These are phyloP conservation scores for Chondrostereum purpureum DNA, from an alignment of 1,284 basidiomycete genomes.

Conservation along the genomic window DNA sequence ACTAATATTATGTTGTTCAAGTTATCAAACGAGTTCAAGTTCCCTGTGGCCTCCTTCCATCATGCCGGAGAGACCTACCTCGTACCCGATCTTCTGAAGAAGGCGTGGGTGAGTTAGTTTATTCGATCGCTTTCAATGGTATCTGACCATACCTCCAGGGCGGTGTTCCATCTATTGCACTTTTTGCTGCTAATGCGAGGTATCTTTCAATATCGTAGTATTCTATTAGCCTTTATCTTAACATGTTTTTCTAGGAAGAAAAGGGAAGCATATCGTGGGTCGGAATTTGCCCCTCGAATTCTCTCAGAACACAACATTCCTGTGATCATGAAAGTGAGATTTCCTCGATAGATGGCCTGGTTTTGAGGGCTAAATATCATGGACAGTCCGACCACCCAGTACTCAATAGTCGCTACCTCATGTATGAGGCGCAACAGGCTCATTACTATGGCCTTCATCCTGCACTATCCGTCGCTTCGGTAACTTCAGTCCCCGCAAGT, in stretches of 20 bases:
- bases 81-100: slow-evolving; percentile 52
- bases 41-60: slow-evolving; percentile 57
- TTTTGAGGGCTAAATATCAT: not conserved
- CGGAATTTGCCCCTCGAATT: slow-evolving; percentile 65
- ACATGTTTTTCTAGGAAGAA: slow-evolving; percentile 40
- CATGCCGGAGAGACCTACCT: slow-evolving; percentile 63
- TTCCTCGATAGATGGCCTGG: not conserved
- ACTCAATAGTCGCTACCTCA: slow-evolving; percentile 59
- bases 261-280: slow-evolving; percentile 65
- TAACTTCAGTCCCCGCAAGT: slow-evolving; percentile 62
- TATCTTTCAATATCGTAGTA: slow-evolving; percentile 5
- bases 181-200: slow-evolving; percentile 44
- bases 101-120: slow-evolving; percentile 35
- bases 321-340: slow-evolving; percentile 54
- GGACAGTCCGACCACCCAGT: slow-evolving; percentile 50
- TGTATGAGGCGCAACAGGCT: slow-evolving; percentile 73
- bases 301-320: slow-evolving; percentile 54
- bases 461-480: slow-evolving; percentile 47
- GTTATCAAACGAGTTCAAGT: slow-evolving; percentile 62
- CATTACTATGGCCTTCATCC: slow-evolving; percentile 55
- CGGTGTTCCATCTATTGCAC: slow-evolving; percentile 46
- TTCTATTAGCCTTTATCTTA: not conserved
- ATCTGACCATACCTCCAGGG: slow-evolving; percentile 16
- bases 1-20: slow-evolving; percentile 20
- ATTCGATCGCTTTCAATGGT: not conserved